Percentiles rank a stretch among this genome's conserved stretches.
Evolutionary conservation across 2,329 filamentous ascomycete genomes (phyloP).

Genomic region (Fusarium setosum): DNA sequence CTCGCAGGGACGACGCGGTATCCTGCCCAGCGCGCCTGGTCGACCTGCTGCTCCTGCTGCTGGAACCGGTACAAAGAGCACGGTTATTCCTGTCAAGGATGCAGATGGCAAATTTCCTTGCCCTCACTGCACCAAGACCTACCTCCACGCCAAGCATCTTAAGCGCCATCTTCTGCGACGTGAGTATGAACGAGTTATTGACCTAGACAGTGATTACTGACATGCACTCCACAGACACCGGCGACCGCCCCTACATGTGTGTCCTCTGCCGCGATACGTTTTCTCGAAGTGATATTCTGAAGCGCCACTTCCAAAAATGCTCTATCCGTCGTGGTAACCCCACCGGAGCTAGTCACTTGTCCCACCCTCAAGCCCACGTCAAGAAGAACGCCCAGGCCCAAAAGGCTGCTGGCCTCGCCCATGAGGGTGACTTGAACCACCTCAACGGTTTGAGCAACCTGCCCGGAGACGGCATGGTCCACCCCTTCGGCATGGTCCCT

Average conservation of each 20-base stretch:
- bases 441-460: conserved; percentile 71
- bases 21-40: conserved; percentile 90
- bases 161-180: conserved; percentile 96
- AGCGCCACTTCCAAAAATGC: conserved; percentile 99
- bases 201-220: conserved; percentile 39
- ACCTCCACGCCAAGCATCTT: conserved; percentile 95
- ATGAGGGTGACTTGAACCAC: conserved; percentile 67
- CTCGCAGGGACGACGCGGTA: conserved; percentile 91
- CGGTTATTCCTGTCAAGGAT: conserved; percentile 91
- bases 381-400: conserved; percentile 78
- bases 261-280: conserved; percentile 98
- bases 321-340: conserved; percentile 96
- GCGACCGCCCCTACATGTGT: conserved; percentile 98
- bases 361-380: conserved; percentile 89
- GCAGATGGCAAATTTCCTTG: conserved; percentile 98
- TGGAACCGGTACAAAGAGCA: conserved; percentile 79
- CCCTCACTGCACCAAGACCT: conserved; percentile 98
- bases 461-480: conserved; percentile 66
- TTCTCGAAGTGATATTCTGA: conserved; percentile 96
- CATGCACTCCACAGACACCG: conserved; percentile 76
- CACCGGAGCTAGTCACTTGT: conserved; percentile 92
- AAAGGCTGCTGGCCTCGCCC: conserved; percentile 63
- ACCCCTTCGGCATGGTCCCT: conserved; percentile 68
- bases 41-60: conserved; percentile 80
- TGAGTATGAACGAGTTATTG: conserved; percentile 68